Evolutionary conservation across 768 basidiomycete species (phyloP), one percentile per base, ranked within the genome.

Genomic region (Rubroboletus satanas): DNA sequence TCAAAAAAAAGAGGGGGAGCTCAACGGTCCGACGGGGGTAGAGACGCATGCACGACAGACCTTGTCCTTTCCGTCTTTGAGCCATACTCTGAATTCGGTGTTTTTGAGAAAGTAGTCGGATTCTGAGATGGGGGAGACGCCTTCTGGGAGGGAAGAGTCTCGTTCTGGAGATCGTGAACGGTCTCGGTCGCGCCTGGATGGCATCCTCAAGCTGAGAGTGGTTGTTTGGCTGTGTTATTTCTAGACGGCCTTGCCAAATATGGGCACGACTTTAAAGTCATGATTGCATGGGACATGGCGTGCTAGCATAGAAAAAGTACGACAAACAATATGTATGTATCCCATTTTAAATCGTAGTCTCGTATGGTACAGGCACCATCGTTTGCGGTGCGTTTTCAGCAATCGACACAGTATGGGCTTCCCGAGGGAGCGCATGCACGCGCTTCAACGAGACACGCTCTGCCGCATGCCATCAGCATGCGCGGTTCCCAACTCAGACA

Each of bases 31-130:
- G 48, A 21, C 26, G 37, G 37, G 11, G 17, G 11, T 8, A 2
- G 11, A 10, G 8, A 14, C 1, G 28, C n/a, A 8, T 6, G 21
- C 17, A 32, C 2, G 45, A 69, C 74, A 49, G 53, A 83, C 84
- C 74, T 82, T 84, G 48, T 73, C 75, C 62, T 83, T 80, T 64
- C 81, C 79, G 23, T 90, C 87, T 70, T 87, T 90, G 54, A 97
- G 75, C 93, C 94, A 98, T 26, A 82, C 69, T 59, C 87, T 81
- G 35, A 49, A 96, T 66, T 97, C 94, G 52, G 84, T 82, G 49
- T 83, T 89, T 72, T 91, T 94, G 64, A 87, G 77, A 72, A 93
- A 97, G 66, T 95, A 97, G 66, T 96, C 93, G 0, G 87, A 81
- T 62, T 91, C 88, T 0, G 81, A 83, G 58, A 96, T 89, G 17